phyloP scores from a whole-genome alignment of 148 eudicot species.

The Chenopodium quinoa region DNA sequence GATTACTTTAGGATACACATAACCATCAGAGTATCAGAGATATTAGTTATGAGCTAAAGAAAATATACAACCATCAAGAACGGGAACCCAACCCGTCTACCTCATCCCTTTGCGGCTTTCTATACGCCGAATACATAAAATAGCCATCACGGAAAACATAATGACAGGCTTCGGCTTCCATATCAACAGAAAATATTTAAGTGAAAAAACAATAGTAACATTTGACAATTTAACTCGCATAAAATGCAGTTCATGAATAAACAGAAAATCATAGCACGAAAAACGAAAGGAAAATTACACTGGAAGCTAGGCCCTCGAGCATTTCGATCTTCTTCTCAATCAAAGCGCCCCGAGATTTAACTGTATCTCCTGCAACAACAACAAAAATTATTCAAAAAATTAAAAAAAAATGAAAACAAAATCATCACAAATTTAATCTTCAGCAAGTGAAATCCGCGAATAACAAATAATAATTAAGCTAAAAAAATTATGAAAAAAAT shows the following conservation, averaged over 20 bases:
- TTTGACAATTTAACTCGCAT: no score
- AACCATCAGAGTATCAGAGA: no score
- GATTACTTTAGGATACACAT: no score
- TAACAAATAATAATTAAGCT: background rate
- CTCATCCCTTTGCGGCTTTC: no score
- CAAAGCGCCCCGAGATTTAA: conserved; percentile 54
- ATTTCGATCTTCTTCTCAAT: conserved; percentile 87
- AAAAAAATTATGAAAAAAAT: background rate
- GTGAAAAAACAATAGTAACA: background rate
- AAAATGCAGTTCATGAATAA: no score
- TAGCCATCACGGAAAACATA: background rate
- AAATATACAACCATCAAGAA: no score
- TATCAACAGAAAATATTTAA: background rate
- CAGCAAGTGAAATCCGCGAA: background rate
- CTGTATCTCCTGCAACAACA: conserved; percentile 42
- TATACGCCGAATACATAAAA: no score
- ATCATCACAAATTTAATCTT: conserved; percentile 7
- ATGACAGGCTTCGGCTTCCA: background rate
- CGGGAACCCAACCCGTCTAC: no score
- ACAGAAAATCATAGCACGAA: background rate
- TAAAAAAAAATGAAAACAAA: background rate
- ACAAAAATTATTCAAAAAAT: background rate
- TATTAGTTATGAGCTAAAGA: no score
- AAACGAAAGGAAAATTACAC: conserved; percentile 36
- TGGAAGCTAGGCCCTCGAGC: conserved; percentile 71